Evolutionary conservation across 768 basidiomycete genomes (phyloP).

Genomic region (Russula earlei): DNA sequence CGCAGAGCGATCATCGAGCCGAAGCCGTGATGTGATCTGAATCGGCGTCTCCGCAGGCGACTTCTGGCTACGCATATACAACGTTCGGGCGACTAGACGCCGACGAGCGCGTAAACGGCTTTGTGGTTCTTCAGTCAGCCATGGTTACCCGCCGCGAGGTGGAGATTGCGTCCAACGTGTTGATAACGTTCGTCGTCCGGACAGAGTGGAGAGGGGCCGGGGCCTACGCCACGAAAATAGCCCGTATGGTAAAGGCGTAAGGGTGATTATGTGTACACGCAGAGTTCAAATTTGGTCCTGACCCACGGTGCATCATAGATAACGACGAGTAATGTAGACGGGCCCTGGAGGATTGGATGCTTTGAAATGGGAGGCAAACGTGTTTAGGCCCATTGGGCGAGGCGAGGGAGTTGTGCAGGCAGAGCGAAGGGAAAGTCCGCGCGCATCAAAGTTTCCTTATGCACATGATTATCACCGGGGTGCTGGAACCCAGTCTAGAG

Average conservation of each 20-base stretch:
- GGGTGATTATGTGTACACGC: neutral
- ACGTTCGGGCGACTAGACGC: neutral
- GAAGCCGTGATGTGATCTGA: too few species aligned
- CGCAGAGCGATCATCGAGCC: neutral
- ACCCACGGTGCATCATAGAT: neutral
- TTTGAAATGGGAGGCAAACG: neutral
- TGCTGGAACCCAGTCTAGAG: too few species aligned
- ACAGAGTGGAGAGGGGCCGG: neutral
- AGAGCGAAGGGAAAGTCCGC: neutral
- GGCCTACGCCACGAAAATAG: neutral
- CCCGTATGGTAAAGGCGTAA: neutral
- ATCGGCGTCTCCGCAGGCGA: too few species aligned
- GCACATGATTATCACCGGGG: too few species aligned
- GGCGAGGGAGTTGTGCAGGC: neutral
- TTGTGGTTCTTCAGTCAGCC: neutral
- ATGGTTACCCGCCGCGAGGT: neutral
- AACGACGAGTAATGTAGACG: neutral
- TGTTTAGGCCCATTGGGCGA: neutral
- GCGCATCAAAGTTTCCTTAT: too few species aligned
- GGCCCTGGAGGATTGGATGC: neutral
- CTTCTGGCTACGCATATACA: neutral
- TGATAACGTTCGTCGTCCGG: neutral
- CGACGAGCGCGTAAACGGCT: neutral
- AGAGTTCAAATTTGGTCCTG: neutral
- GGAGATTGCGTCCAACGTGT: neutral